A percentile compares a stretch with the other conserved stretches of the same genome.
Conservation (phyloP, 139 green algal genomes). For the Tetradesmus lagerheimii region DNA sequence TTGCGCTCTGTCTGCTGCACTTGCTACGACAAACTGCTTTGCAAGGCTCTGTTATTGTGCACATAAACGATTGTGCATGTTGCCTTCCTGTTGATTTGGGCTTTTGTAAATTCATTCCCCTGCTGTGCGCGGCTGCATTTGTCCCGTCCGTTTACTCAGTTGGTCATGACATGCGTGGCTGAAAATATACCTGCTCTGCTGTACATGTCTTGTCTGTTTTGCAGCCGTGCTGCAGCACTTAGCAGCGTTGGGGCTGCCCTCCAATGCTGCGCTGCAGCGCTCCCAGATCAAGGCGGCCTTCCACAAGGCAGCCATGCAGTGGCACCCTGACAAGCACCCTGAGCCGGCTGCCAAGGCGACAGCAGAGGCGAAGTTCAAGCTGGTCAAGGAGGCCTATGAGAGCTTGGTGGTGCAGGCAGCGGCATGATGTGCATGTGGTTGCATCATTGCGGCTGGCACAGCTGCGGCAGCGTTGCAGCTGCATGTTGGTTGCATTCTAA, state of each 20-base stretch:
- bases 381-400: conserved; percentile 22
- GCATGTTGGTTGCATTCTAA: too few relatives aligned
- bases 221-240: conserved; percentile 20
- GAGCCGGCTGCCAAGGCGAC: neutral
- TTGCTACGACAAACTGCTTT: neutral
- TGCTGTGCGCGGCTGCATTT: neutral
- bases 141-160: too few relatives aligned
- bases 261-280: neutral
- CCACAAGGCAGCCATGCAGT: conserved; percentile 47
- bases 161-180: too few relatives aligned
- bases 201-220: neutral
- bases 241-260: conserved; percentile 29
- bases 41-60: too few relatives aligned
- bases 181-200: too few relatives aligned
- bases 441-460: too few relatives aligned
- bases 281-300: conserved; percentile 25
- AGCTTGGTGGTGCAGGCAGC: neutral
- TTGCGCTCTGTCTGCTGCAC: too few relatives aligned
- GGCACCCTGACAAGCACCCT: conserved; percentile 39
- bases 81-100: too few relatives aligned
- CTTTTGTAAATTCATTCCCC: too few relatives aligned
- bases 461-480: too few relatives aligned
- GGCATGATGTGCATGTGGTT: neutral
- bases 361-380: conserved; percentile 30
- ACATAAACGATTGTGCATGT: too few relatives aligned